Evolutionary conservation across 768 basidiomycete species (phyloP), one percentile per base, ranked within the genome.

Genomic region (Russula sp.): DNA sequence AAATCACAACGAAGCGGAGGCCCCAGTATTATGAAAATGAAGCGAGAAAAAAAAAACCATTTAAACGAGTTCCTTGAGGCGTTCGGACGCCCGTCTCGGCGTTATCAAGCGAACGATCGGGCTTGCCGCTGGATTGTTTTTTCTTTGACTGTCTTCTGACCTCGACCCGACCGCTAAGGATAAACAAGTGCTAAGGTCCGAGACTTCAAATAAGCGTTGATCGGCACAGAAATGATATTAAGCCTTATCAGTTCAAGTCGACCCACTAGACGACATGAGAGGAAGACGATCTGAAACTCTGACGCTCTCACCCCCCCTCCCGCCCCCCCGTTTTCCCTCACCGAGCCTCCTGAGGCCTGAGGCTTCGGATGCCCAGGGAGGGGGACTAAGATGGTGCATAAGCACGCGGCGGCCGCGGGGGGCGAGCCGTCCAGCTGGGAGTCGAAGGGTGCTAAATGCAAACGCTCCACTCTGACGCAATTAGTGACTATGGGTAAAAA

Each of bases 201-300:
- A 48, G 22, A 52, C 20, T 7, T 44, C 58, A 59, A 64, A 64
- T 55, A 64, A 44, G 32, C 57, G 58, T 60, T 60, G 63, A 64
- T 64, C 48, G 53, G 22, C 16, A 6, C 47, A 16, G n/a, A 27
- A 6, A n/a, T 14, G 39, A 35, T n/a, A 63, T 63, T 53, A 59
- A 42, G 62, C 63, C 63, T 60, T 60, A 64, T 64, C 63, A 7
- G 63, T 50, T 13, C 20, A 27, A 31, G 9, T n/a, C 40, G 34
- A 45, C 13, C 4, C 13, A 11, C 40, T 40, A 40, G 40, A 40
- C 35, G 27, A 27, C 27, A 27, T 2, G 27, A 27, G 39, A 14
- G 13, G 14, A 40, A 13, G 14, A 40, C 39, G 39, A 40, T 40
- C 39, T 40, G 39, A 40, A 40, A 40, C 10, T 18, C 3, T 48